Conservation (phyloP, 2,329 filamentous ascomycete species). For the Xylariaceae sp. region DNA sequence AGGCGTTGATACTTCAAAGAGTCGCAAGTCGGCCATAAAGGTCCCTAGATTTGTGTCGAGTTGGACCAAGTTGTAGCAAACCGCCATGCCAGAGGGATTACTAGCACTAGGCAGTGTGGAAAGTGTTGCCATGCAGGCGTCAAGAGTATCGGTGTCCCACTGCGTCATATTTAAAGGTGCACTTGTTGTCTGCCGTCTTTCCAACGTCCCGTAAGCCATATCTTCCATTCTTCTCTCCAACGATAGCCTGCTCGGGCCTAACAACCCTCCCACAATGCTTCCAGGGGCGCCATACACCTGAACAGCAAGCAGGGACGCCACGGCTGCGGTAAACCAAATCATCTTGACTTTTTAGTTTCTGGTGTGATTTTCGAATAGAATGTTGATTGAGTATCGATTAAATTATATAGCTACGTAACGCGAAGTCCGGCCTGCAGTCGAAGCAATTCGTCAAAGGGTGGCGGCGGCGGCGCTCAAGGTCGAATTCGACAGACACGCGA, state of each 20-base stretch:
- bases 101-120: conserved; percentile 61
- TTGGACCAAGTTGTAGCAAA: conserved; percentile 82
- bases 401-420: conserved; percentile 2
- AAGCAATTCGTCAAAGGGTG: conserved; percentile 33
- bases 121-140: conserved; percentile 67
- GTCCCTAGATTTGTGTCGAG: conserved; percentile 71
- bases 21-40: conserved; percentile 78
- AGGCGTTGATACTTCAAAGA: conserved; percentile 73
- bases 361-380: neutral
- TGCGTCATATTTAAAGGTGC: conserved; percentile 57
- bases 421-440: conserved; percentile 37
- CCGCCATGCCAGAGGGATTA: conserved; percentile 78
- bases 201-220: conserved; percentile 25
- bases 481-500: neutral
- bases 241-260: conserved; percentile 19
- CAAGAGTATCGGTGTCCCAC: conserved; percentile 62
- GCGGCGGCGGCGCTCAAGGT: neutral
- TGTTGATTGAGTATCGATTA: conserved; percentile 4
- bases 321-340: conserved; percentile 46
- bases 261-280: conserved; percentile 25
- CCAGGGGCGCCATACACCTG: conserved; percentile 46
- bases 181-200: conserved; percentile 30
- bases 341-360: conserved; percentile 38
- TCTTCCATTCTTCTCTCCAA: conserved; percentile 31
- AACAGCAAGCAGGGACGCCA: conserved; percentile 46